Evolutionary conservation across 176 grass and related monocot species (phyloP), one percentile per base, ranked within the genome.

Genomic region (Oryza longistaminata): DNA sequence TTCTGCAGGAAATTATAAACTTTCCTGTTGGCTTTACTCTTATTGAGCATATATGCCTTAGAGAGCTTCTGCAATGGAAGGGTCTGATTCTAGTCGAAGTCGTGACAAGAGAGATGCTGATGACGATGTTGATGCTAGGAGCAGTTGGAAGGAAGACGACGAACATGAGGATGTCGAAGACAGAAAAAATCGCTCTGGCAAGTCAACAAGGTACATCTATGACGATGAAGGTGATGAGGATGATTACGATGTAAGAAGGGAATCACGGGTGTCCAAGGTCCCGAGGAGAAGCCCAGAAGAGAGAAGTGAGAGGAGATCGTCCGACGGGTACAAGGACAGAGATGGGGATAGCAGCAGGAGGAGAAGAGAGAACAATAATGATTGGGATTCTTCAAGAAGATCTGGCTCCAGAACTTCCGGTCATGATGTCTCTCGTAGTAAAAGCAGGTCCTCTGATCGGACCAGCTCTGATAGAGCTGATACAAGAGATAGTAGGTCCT

Each of bases 201-300:
- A 82, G 77, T 85, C 80, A 0, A 80, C 88, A 69, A 95, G 88
- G 75, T 58, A 92, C 5, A 40, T 22, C 26, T 77, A 68, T 73
- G 35, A 12, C 10, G 88, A 92, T 49, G 82, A 85, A 86, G 82
- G 70, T 0, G 90, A 88, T 34, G 81, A 85, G 46, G 70, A 84
- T 77, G 85, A 74, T 9, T 87, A 76, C 16, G 22, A 84, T 42
- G 64, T 61, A 27, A 77, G 24, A 81, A 81, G 71, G 71, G 85
- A 85, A 14, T 85, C 77, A 31, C 61, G 58, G 19, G 66, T 82
- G 50, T 86, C 90, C 13, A 90, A 83, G 74, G 46, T 75, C 60
- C 77, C 65, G 42, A 90, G 78, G 71, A 92, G 74, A 82, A 90
- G 85, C 64, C 60, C 52, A 1, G 90, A 95, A 49, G 88, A 92